These are phyloP conservation scores for Cucurbita maxima DNA, from an alignment of 306 rosid species.

Conservation along the genomic window DNA sequence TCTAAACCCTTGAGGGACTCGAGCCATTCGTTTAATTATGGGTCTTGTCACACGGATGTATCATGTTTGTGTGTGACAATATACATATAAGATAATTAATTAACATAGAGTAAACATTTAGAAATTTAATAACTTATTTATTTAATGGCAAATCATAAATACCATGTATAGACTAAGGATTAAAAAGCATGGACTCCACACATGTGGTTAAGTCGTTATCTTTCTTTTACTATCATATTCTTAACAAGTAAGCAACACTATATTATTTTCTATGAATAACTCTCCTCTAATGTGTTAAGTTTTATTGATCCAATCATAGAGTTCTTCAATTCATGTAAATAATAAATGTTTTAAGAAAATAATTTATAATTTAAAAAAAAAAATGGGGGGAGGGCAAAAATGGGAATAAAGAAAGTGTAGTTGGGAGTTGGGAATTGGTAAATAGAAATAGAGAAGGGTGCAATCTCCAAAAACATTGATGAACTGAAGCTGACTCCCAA, in stretches of 20 bases:
- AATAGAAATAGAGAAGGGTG: background rate
- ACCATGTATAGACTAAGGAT: background rate
- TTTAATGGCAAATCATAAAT: background rate
- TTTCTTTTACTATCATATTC: background rate
- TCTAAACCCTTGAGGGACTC: too few relatives aligned
- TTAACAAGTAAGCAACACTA: background rate
- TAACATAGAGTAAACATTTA: too few relatives aligned
- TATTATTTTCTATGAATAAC: background rate
- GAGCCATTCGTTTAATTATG: too few relatives aligned
- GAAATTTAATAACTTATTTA: too few relatives aligned
- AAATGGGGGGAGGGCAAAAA: background rate
- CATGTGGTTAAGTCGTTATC: background rate
- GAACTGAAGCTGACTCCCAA: background rate
- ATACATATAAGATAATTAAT: too few relatives aligned
- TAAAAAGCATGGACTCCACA: background rate
- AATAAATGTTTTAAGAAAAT: background rate
- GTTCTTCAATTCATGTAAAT: background rate
- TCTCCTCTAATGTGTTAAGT: background rate
- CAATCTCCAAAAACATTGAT: background rate
- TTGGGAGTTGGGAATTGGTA: background rate
- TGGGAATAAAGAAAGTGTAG: slow-evolving; percentile 20
- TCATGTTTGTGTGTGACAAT: too few relatives aligned
- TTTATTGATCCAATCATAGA: background rate
- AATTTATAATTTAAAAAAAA: background rate
- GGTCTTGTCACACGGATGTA: too few relatives aligned